Conservation (phyloP, 345 rosid genomes). For the Eucalyptus curtisii region DNA sequence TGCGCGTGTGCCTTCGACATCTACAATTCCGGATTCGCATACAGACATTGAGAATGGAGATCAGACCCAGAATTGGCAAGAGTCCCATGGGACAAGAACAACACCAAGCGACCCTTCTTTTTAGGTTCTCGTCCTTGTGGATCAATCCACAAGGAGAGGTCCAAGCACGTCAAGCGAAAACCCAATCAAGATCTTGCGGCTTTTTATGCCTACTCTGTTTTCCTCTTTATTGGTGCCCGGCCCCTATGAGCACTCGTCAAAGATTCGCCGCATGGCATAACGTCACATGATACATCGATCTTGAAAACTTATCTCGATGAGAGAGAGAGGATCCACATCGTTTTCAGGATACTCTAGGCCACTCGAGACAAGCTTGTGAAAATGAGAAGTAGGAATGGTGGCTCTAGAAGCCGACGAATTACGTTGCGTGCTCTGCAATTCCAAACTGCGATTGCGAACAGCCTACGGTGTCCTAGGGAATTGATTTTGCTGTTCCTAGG, state of each 20-base stretch:
- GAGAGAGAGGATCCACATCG: not conserved
- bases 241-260: too few relatives aligned
- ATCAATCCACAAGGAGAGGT: not conserved
- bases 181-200: not conserved
- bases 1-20: too few relatives aligned
- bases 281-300: fast-evolving
- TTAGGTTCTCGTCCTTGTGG: not conserved
- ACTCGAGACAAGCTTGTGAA: fast-evolving
- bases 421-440: fast-evolving
- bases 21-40: too few relatives aligned
- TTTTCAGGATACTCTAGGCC: not conserved
- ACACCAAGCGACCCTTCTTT: not conserved
- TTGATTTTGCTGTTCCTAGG: not conserved
- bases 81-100: not conserved
- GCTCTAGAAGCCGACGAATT: fast-evolving
- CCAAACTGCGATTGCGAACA: fast-evolving
- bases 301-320: not conserved
- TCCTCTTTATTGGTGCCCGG: too few relatives aligned
- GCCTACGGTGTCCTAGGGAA: not conserved
- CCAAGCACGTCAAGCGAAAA: not conserved
- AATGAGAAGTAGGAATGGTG: fast-evolving
- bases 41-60: too few relatives aligned
- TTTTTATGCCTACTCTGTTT: too few relatives aligned
- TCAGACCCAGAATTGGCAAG: not conserved
- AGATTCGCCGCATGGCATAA: fast-evolving